Conservation (phyloP, 164 flowering plant species). For the Tetrastigma voinierianum region DNA sequence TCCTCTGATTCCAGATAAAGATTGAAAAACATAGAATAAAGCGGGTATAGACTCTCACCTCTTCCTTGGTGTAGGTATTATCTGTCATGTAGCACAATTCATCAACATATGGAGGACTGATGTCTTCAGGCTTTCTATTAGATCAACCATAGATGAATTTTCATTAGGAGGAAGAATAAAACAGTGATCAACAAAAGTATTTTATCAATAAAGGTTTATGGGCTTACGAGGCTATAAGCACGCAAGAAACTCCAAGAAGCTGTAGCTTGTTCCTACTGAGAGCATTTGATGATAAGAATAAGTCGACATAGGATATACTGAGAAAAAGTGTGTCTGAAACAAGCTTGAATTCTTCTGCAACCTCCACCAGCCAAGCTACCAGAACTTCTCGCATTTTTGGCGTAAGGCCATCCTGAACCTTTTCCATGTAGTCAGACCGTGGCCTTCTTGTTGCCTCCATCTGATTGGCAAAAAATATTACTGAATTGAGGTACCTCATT, state of each 20-base stretch:
- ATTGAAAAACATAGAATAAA: background rate
- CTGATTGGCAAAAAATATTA: conserved; percentile 14
- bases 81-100: conserved; percentile 40
- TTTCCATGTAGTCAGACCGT: conserved; percentile 23
- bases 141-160: background rate
- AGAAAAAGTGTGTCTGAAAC: conserved; percentile 34
- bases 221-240: conserved; percentile 37
- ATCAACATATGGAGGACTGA: conserved; percentile 33
- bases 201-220: background rate
- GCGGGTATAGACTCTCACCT: conserved; percentile 11
- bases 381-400: conserved; percentile 28
- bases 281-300: conserved; percentile 25
- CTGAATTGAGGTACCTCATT: too few relatives aligned
- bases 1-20: background rate
- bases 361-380: conserved; percentile 42
- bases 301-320: conserved; percentile 31
- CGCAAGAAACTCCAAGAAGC: conserved; percentile 35
- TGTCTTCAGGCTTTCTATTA: conserved; percentile 36
- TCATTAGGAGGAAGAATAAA: background rate
- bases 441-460: conserved; percentile 18
- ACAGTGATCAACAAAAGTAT: background rate
- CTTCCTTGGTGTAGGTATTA: conserved; percentile 26
- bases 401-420: conserved; percentile 28
- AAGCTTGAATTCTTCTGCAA: conserved; percentile 40
- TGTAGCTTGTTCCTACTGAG: conserved; percentile 28